Percentiles rank a stretch among this genome's conserved stretches.
phyloP scores from a whole-genome alignment of 495 filamentous ascomycete species.

The Aspergillus sclerotioniger region DNA sequence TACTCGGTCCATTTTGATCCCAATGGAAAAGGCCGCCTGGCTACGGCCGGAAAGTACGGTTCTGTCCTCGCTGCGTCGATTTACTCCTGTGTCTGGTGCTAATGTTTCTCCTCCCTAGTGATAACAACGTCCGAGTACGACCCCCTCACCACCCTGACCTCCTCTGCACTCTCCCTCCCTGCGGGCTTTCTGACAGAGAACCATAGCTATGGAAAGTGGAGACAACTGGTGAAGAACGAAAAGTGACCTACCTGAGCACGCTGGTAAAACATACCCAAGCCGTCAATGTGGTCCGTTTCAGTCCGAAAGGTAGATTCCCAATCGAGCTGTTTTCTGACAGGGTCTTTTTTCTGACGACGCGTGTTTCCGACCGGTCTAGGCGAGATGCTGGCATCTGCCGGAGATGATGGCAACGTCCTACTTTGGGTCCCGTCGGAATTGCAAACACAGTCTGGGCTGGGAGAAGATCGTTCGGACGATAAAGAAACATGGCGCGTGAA shows the following conservation, averaged over 20 bases:
- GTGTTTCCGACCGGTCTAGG: constrained; percentile 52
- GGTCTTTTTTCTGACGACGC: constrained; percentile 1
- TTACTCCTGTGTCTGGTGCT: constrained; percentile 3
- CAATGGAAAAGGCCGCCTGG: constrained; percentile 86
- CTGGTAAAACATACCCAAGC: constrained; percentile 92
- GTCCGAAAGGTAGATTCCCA: constrained; percentile 69
- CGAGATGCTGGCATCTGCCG: constrained; percentile 89
- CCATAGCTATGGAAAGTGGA: constrained; percentile 87
- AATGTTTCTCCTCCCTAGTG: constrained; percentile 44
- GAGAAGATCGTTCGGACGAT: constrained; percentile 83
- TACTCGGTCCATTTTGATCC: constrained; percentile 96
- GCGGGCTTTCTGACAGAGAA: constrained; percentile 31
- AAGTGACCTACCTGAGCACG: constrained; percentile 86
- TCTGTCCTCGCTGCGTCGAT: not conserved
- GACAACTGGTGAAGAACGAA: constrained; percentile 78
- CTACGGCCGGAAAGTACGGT: constrained; percentile 74
- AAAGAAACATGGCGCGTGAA: constrained; percentile 97
- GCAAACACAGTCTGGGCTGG: constrained; percentile 62
- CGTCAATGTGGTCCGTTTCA: constrained; percentile 96
- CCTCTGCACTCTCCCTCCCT: constrained; percentile 7
- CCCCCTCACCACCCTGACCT: constrained; percentile 17
- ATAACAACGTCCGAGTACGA: constrained; percentile 93
- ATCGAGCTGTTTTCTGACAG: not conserved
- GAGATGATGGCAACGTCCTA: constrained; percentile 95
- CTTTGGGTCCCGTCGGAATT: constrained; percentile 90